phyloP scores from a whole-genome alignment of 768 basidiomycete species.

The Leccinum barrowsii region DNA sequence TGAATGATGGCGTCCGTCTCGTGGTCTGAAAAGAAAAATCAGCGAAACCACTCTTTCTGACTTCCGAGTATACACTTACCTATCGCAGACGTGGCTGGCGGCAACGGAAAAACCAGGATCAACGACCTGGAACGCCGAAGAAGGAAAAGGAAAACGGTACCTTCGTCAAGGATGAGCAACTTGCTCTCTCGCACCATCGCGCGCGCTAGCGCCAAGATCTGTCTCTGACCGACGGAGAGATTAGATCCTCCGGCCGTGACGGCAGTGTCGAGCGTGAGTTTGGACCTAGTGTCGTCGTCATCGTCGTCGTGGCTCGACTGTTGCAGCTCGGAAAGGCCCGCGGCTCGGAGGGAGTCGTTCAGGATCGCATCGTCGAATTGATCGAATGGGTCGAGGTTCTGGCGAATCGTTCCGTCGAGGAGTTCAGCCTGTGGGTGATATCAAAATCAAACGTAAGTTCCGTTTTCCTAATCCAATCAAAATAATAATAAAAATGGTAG shows the following conservation, averaged over 20 bases:
- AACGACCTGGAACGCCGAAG: neutral
- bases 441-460: neutral
- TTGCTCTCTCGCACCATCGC: conserved; percentile 43
- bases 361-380: conserved; percentile 44
- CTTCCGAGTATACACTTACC: neutral
- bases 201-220: conserved; percentile 42
- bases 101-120: rapidly evolving
- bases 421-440: conserved; percentile 25
- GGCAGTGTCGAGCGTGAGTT: conserved; percentile 41
- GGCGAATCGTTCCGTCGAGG: conserved; percentile 41
- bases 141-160: neutral
- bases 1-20: conserved; percentile 9
- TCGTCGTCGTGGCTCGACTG: conserved; percentile 5
- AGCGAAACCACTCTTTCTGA: neutral
- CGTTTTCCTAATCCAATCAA: neutral
- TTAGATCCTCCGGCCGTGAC: conserved; percentile 38
- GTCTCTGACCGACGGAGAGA: conserved; percentile 44
- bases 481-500: no score
- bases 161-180: conserved; percentile 45
- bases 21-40: neutral
- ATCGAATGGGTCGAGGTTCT: conserved; percentile 49
- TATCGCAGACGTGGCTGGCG: conserved; percentile 11
- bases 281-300: neutral
- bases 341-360: conserved; percentile 39
- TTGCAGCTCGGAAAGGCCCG: conserved; percentile 34